Evolutionary conservation across 495 filamentous ascomycete genomes (phyloP).

Genomic region (Parachaetomium inaequale): DNA sequence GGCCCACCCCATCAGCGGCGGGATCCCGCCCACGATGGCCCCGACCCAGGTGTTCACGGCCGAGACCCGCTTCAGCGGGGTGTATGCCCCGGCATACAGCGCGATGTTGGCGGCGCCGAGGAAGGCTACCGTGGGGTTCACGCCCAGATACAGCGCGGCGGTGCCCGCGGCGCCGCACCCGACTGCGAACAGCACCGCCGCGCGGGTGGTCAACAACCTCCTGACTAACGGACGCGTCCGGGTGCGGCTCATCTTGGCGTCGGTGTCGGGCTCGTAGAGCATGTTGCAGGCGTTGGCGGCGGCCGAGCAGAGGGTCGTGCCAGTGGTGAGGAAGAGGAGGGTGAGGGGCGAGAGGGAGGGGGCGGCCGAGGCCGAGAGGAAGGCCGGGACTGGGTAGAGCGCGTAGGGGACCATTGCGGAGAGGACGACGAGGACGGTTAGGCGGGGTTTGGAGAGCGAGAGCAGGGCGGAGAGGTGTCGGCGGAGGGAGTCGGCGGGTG

Average conservation of each 20-base stretch:
- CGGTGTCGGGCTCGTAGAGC: constrained; percentile 86
- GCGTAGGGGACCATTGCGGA: constrained; percentile 90
- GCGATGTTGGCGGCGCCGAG: constrained; percentile 81
- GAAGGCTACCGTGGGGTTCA: constrained; percentile 88
- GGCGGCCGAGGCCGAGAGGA: constrained; percentile 65
- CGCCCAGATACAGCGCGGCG: constrained; percentile 73
- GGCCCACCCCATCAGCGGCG: constrained; percentile 96
- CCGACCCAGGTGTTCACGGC: constrained; percentile 95
- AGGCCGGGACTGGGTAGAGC: constrained; percentile 79
- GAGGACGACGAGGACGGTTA: constrained; percentile 87
- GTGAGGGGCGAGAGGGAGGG: constrained; percentile 88
- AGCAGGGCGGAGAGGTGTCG: constrained; percentile 80
- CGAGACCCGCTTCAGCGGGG: constrained; percentile 81
- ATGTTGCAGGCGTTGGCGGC: constrained; percentile 95
- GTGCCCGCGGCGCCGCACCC: constrained; percentile 63
- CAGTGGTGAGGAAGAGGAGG: constrained; percentile 83
- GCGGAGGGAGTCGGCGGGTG: constrained; percentile 63
- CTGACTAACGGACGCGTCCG: constrained; percentile 86
- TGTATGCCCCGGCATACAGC: constrained; percentile 89
- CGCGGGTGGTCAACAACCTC: constrained; percentile 67
- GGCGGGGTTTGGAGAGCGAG: constrained; percentile 88
- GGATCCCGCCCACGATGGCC: constrained; percentile 87
- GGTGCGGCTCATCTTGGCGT: constrained; percentile 89
- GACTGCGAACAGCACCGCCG: constrained; percentile 76
- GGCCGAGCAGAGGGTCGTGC: constrained; percentile 79